Evolutionary conservation across 805 yeast genomes (phyloP), one percentile per base, ranked within the genome.

Genomic region (Yarrowia sp.): DNA sequence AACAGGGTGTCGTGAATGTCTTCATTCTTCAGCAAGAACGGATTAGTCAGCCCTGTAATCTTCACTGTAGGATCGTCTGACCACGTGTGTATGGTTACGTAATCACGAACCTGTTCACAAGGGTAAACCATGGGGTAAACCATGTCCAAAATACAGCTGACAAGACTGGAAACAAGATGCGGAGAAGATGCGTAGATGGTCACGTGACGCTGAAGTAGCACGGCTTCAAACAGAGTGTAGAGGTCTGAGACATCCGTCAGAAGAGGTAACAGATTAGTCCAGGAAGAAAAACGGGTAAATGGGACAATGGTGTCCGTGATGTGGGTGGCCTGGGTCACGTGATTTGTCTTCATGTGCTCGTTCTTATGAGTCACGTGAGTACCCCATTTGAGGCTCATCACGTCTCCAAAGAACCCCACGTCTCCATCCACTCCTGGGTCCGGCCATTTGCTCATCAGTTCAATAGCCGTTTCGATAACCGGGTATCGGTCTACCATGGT

Each of bases 1-100:
- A 58, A n/a, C 14, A 58, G n/a, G 0, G 64, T 40, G 3, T 55
- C 63, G 47, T 55, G 39, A 12, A 43, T 8, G 6, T 10, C 15
- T 2, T 60, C 50, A 7, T 46, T 34, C 10, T 55, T 30, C 20
- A 72, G 53, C 19, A 73, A 68, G 20, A 73, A 67, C 42, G 74
- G 74, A 63, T 73, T 73, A 17, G 75, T 72, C 46, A 73, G 52
- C 2, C 72, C 71, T 10, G 52, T 30, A 20, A 24, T 39, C 13
- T 44, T 60, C 30, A 50, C 44, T 8, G 49, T 43, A 15, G 64
- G 64, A 2, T 58, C 64, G 4, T 46, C 38, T 12, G 49, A 10
- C 33, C 40, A 56, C 12, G 75, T 69, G 50, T 73, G 75, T 42
- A 73, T 72, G 5, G 75, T 73, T 10, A 73, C 71, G 49, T 73